Base-by-base conservation (phyloP, 345 rosid species). In the Orychophragmus violaceus region DNA sequence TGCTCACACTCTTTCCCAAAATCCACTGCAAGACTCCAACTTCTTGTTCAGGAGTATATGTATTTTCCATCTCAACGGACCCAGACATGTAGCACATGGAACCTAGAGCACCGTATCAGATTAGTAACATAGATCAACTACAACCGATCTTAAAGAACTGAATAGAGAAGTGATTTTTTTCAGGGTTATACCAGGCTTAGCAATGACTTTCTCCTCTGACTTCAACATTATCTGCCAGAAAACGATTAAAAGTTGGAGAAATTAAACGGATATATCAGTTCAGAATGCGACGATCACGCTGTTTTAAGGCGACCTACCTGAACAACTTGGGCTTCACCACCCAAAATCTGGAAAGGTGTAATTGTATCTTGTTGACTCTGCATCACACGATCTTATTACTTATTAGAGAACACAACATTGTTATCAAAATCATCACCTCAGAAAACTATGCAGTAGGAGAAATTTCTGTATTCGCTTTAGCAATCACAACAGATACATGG, bases 11-110 rank as follows among this genome's bases (percentile, higher is more conserved):
- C 84, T 87, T 94, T 24, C 99, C 97, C 74, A 94, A 94, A 76
- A 91, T 78, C 99, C 99, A 94, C 71, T 91, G 99, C 93, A 95
- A 83, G 75, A 88, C 77, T 42, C 96, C 97, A 18, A 75, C 88
- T 85, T 94, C 96, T 62, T 88, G 88, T 80, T 91, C 97, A 69
- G 95, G 96, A 23, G 87, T 68, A 51, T 78, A 90, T 3, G 86
- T 77, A 66, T 94, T 91, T 77, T 91, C 97, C 96, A 85, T 87
- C 80, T 91, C 96, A 30, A 85, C 49, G 2, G 93, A 84, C 24
- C 99, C 97, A 71, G 99, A 94, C 95, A 85, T 85, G 79, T 90
- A 91, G 84, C 97, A 94, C 93, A 94, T 87, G 49, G 97, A 84
- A 69, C 95, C 99, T 94, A 59, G 0, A 65, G 10, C 32, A 29